Evolutionary conservation across 2,329 filamentous ascomycete species (phyloP), one percentile per base, ranked within the genome.

Genomic region (Paraconiothyrium brasiliense): DNA sequence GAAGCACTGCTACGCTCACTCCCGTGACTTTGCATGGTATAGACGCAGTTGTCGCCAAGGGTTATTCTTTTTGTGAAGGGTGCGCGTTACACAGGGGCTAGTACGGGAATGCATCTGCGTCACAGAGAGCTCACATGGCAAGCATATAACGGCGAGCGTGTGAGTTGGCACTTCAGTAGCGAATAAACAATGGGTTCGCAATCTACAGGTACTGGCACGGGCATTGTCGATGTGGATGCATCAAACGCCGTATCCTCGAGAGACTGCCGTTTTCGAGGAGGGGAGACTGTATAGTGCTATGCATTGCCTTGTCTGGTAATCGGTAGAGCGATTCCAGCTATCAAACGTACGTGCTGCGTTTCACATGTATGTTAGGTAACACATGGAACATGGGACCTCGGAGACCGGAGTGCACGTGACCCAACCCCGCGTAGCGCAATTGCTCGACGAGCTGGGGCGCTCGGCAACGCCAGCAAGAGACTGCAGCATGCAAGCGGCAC

Each of bases 401-500:
- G 27, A 30, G 27, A 44, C 39, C 14, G 7, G 27, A 13, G 39
- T 1, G 13, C 52, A 55, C 52, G 52, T 55, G 52, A 55, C 9
- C 16, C 27, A 41, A 32, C 39, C 52, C 52, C 39, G 16, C 52
- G n/a, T 27, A 34, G 39, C 27, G 16, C 20, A 30, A 46, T 55
- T 9, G 13, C 13, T 16, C 11, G 22, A 46, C n/a, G 20, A 54
- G 10, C 34, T 24, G 49, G 49, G 51, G 51, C 51, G 51, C 24
- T 44, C 37, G 51, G 35, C 22, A 30, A 39, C 32, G n/a, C 43
- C 43, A 46, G n/a, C 43, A 6, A 46, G 32, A 52, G n/a, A 35
- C 49, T 52, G 32, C 49, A 52, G 34, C 49, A 39, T 52, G 49
- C 34, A 52, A 52, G 49, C 32, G 30, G 37, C n/a, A 22, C 37